phyloP scores from a whole-genome alignment of 192 early-diverging fungal species.

The Entrophospora sp. region DNA sequence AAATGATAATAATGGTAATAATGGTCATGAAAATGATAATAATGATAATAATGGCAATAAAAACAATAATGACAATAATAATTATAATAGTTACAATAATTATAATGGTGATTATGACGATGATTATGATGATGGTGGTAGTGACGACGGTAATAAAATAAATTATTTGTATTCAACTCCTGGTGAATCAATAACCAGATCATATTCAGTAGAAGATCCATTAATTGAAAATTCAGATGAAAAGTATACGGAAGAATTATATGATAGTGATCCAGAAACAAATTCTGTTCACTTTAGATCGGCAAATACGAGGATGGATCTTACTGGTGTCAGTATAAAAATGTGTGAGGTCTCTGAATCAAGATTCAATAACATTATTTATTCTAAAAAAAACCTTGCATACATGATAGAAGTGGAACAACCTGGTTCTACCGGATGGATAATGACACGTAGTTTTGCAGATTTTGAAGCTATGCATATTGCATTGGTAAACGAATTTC shows the following conservation, averaged over 20 bases:
- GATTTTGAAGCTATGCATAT: slow-evolving; percentile 9
- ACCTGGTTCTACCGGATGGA: slow-evolving; percentile 16
- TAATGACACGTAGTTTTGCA: slow-evolving; percentile 8
- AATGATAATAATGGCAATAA: too few relatives aligned
- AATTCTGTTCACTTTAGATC: neutral
- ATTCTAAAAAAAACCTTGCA: neutral
- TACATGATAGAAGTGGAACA: slow-evolving; percentile 20
- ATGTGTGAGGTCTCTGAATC: slow-evolving; percentile 6
- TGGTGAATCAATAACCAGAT: too few relatives aligned
- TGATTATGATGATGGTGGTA: too few relatives aligned
- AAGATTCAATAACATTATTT: slow-evolving; percentile 1
- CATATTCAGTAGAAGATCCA: too few relatives aligned
- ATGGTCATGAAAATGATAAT: too few relatives aligned
- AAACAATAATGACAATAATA: too few relatives aligned
- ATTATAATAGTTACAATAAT: too few relatives aligned
- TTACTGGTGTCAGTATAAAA: slow-evolving; percentile 6
- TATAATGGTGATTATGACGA: too few relatives aligned
- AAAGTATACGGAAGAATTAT: neutral
- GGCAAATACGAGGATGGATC: neutral
- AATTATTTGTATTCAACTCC: too few relatives aligned
- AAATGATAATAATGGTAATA: too few relatives aligned
- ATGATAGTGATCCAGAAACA: neutral
- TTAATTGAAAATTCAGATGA: neutral
- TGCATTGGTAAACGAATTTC: neutral
- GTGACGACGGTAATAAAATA: too few relatives aligned